Conservation (phyloP, 2,329 filamentous ascomycete species). For the Fusarium metavorans region DNA sequence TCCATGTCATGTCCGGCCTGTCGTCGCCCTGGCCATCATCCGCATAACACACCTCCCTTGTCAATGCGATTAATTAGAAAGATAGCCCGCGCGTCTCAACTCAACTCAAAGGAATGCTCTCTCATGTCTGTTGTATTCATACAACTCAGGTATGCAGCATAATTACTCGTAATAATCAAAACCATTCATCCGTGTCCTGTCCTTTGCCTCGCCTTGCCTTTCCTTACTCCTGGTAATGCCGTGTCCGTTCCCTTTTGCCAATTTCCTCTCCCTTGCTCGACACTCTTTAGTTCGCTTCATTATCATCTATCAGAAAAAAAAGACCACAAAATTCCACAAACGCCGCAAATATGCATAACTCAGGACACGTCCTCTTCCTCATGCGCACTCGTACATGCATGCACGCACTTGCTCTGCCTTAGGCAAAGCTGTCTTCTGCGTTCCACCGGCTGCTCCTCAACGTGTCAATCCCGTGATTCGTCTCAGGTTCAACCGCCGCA, state of each 20-base stretch:
- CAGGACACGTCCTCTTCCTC: constrained; percentile 14
- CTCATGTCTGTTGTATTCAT: constrained; percentile 37
- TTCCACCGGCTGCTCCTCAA: constrained; percentile 52
- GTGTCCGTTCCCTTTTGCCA: constrained; percentile 28
- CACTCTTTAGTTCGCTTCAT: constrained; percentile 21
- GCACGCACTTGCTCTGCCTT: constrained; percentile 36
- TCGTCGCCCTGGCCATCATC: constrained; percentile 12
- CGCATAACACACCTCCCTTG: constrained; percentile 33
- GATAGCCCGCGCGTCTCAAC: background rate
- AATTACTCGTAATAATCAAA: constrained; percentile 32
- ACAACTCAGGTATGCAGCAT: constrained; percentile 37
- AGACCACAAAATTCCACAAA: constrained; percentile 38
- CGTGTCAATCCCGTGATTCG: constrained; percentile 28
- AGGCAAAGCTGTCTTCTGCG: constrained; percentile 59
- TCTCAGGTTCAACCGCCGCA: constrained; percentile 13
- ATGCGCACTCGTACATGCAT: constrained; percentile 16
- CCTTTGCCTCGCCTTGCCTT: background rate
- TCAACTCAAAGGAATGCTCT: background rate
- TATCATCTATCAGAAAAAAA: constrained; percentile 3
- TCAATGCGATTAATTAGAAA: constrained; percentile 33
- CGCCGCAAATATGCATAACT: constrained; percentile 40
- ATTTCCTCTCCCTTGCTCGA: constrained; percentile 10
- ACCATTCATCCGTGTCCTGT: constrained; percentile 17
- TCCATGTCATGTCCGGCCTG: background rate
- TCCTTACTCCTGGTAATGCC: constrained; percentile 22